Conservation (phyloP, 2,329 filamentous ascomycete genomes). For the Endocalyx cinctus region DNA sequence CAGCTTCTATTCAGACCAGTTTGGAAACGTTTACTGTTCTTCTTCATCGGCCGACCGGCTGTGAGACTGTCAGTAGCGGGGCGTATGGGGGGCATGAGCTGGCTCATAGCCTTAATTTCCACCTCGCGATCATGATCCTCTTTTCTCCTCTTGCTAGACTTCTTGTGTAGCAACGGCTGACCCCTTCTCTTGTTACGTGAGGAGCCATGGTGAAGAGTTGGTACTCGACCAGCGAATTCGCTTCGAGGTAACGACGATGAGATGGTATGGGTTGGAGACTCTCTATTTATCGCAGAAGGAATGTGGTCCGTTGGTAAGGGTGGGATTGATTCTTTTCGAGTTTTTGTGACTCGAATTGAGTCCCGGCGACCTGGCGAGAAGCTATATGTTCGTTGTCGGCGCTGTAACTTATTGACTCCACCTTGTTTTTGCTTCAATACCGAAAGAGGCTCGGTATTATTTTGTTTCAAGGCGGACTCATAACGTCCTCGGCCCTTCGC, state of each 20-base stretch:
- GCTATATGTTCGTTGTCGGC: constrained; percentile 50
- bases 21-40: constrained; percentile 62
- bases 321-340: constrained; percentile 21
- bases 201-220: constrained; percentile 51
- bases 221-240: constrained; percentile 30
- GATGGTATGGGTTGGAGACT: constrained; percentile 11
- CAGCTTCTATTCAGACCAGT: constrained; percentile 49
- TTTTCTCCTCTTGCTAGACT: constrained; percentile 72
- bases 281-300: constrained; percentile 9
- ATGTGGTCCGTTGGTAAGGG: constrained; percentile 17
- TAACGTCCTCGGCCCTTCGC: constrained; percentile 13
- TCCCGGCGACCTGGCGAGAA: constrained; percentile 59
- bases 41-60: constrained; percentile 54
- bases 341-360: constrained; percentile 39
- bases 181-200: constrained; percentile 54
- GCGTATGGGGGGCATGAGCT: constrained; percentile 61
- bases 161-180: constrained; percentile 60
- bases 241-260: too few relatives aligned
- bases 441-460: constrained; percentile 22
- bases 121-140: constrained; percentile 76
- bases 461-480: too few relatives aligned
- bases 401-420: constrained; percentile 45
- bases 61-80: constrained; percentile 56
- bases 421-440: constrained; percentile 29
- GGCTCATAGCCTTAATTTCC: constrained; percentile 82